phyloP scores from a whole-genome alignment of 1,284 basidiomycete species.

The Moesziomyces globuligerus region DNA sequence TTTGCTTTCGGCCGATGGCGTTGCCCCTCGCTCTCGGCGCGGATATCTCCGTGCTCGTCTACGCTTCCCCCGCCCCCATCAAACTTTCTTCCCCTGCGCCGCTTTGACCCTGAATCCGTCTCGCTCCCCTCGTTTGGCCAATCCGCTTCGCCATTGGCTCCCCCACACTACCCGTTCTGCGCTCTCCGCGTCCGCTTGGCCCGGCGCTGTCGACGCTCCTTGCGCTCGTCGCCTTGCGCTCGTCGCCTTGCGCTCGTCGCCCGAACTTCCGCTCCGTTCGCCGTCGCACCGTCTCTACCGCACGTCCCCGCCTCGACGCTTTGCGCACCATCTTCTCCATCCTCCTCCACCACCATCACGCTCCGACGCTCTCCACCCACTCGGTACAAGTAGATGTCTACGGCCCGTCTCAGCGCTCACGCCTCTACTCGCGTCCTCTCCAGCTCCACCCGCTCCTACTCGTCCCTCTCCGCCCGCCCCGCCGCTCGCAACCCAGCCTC shows the following conservation, averaged over 20 bases:
- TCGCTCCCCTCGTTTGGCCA: conserved; percentile 10
- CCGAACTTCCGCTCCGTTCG: conserved; percentile 16
- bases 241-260: neutral
- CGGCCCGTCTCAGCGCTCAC: conserved; percentile 37
- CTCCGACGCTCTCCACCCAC: neutral
- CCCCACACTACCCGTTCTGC: conserved; percentile 14
- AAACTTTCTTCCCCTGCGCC: too few relatives aligned
- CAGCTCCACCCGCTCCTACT: conserved; percentile 32
- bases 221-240: conserved; percentile 9
- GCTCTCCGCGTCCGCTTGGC: neutral
- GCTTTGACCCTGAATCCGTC: neutral
- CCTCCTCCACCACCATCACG: neutral
- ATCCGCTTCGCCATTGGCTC: conserved; percentile 19
- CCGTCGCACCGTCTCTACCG: neutral
- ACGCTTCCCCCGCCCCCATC: too few relatives aligned
- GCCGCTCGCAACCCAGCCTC: conserved; percentile 33
- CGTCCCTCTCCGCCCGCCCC: conserved; percentile 29
- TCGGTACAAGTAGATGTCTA: conserved; percentile 39
- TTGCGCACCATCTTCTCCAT: neutral
- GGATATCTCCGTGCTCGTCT: too few relatives aligned
- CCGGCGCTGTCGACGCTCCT: neutral
- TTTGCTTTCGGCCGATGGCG: neutral
- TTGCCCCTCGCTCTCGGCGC: neutral
- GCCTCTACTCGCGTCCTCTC: conserved; percentile 31
- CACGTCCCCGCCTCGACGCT: conserved; percentile 3